phyloP scores from a whole-genome alignment of 306 rosid species.

The Cucumis hystrix region DNA sequence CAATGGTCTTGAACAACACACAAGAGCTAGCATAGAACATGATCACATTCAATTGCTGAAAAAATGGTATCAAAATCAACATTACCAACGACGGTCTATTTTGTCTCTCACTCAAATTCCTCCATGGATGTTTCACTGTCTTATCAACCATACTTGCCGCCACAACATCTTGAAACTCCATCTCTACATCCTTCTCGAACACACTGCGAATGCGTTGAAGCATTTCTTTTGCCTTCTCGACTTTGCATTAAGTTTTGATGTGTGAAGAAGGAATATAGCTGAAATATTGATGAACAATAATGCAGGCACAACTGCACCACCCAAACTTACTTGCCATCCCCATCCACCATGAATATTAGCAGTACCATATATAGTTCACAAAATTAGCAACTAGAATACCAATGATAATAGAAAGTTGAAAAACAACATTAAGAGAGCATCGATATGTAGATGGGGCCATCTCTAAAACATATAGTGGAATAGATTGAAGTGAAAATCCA shows the following conservation, averaged over 20 bases:
- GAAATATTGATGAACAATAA: constrained; percentile 26
- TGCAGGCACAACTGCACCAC: constrained; percentile 50
- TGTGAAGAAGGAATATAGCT: constrained; percentile 33
- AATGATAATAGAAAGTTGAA: neutral
- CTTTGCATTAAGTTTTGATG: constrained; percentile 19
- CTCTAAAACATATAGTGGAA: neutral
- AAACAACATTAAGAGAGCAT: neutral
- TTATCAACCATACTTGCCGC: neutral
- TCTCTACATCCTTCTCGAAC: neutral
- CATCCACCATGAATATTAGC: neutral
- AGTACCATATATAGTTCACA: no score
- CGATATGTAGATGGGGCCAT: neutral
- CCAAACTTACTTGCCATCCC: constrained; percentile 44
- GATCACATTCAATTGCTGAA: no score
- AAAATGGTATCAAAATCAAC: no score
- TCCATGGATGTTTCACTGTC: neutral
- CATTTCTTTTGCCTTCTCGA: constrained; percentile 30
- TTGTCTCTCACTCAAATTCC: no score
- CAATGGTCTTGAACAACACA: no score
- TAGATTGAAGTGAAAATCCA: neutral
- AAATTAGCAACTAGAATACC: no score
- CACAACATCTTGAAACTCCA: neutral
- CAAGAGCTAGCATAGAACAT: no score
- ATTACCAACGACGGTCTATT: no score
- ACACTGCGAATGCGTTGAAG: constrained; percentile 5